Conservation (phyloP, 495 filamentous ascomycete species). For the Tuber aestivum region DNA sequence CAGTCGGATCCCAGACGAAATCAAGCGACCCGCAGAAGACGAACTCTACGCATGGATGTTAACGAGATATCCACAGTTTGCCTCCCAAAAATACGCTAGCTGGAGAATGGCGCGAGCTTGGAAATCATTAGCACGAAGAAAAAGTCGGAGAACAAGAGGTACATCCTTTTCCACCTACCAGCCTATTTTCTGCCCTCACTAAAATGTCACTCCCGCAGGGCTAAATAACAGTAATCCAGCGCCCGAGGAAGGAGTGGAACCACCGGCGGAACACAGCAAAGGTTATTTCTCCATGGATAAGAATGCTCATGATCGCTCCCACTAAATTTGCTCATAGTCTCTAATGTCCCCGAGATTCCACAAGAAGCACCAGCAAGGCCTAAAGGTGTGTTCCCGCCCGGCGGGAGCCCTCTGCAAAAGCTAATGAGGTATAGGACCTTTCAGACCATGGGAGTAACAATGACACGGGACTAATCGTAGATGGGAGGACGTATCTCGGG, state of each 20-base stretch:
- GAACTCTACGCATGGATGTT: constrained; percentile 2
- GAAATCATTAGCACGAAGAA: constrained; percentile 4
- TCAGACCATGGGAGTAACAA: not conserved
- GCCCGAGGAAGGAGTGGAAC: not conserved
- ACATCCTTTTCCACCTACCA: not conserved
- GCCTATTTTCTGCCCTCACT: not conserved
- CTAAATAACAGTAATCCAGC: not conserved
- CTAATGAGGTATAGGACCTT: constrained; percentile 1
- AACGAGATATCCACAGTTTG: not conserved
- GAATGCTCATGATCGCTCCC: not conserved
- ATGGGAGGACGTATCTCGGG: not conserved
- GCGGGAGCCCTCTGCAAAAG: not conserved
- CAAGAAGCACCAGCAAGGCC: not conserved
- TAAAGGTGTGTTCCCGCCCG: constrained; percentile 1
- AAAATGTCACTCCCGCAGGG: not conserved
- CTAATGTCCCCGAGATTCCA: not conserved
- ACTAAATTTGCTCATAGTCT: not conserved
- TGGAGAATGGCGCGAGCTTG: constrained; percentile 1
- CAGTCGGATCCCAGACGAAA: constrained; percentile 5
- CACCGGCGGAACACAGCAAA: not conserved
- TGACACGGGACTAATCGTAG: not conserved
- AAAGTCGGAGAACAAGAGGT: constrained; percentile 5
- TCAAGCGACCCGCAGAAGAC: constrained; percentile 1
- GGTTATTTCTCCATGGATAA: not conserved
- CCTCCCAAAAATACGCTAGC: constrained; percentile 1